A percentile compares a stretch with the other conserved stretches of the same genome.
Conservation (phyloP, 75 land plant genomes). For the Pinus tabuliformis region DNA sequence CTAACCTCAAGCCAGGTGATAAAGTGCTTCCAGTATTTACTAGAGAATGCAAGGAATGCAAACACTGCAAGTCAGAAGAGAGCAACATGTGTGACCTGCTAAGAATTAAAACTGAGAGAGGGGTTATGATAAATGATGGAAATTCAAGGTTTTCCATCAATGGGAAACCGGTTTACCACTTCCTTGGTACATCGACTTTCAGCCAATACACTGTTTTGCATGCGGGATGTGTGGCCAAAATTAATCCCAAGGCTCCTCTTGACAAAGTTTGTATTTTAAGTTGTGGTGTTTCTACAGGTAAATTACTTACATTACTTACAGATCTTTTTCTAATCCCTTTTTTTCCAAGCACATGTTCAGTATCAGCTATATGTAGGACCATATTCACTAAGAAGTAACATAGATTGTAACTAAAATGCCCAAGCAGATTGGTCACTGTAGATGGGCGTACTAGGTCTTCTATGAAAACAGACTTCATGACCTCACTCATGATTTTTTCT, state of each 20-base stretch:
- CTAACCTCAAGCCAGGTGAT: slow-evolving; percentile 33
- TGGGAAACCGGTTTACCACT: slow-evolving; percentile 25
- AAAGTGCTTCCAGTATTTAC: slow-evolving; percentile 44
- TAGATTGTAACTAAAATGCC: no score
- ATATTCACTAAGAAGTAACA: no score
- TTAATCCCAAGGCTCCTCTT: slow-evolving; percentile 46
- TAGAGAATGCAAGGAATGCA: slow-evolving; percentile 40
- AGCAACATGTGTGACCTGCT: slow-evolving; percentile 33
- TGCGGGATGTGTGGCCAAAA: slow-evolving; percentile 42
- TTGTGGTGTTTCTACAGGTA: slow-evolving; percentile 64
- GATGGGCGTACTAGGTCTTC: no score
- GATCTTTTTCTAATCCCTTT: no score
- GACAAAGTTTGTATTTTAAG: slow-evolving; percentile 53
- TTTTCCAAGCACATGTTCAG: no score
- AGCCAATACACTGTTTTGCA: slow-evolving; percentile 69
- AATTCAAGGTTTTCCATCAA: slow-evolving; percentile 19
- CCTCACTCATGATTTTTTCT: no score
- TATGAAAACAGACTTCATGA: no score
- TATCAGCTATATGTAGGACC: no score
- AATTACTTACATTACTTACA: no score
- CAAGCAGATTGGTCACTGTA: no score
- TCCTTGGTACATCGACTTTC: slow-evolving; percentile 53
- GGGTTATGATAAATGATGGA: slow-evolving; percentile 24
- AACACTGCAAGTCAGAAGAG: slow-evolving; percentile 29
- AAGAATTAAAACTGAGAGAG: slow-evolving; percentile 15